A percentile compares a stretch with the other conserved stretches of the same genome.
Conservation (phyloP, 768 basidiomycete species). For the Multifurca ochricompacta region DNA sequence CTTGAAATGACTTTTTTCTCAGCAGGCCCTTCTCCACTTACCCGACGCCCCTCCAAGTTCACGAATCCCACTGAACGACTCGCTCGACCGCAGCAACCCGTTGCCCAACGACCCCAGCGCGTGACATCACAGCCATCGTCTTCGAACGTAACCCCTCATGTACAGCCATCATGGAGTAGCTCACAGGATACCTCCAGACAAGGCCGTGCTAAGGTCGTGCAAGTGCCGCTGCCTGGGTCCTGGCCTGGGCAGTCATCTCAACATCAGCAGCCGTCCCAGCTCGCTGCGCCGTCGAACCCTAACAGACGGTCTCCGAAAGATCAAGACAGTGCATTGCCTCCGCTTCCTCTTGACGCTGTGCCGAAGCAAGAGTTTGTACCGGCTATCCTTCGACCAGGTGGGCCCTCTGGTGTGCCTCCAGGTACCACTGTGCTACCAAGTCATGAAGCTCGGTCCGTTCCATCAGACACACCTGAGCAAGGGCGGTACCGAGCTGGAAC, state of each 20-base stretch:
- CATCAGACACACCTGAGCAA: neutral
- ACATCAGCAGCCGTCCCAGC: neutral
- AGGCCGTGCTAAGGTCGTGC: neutral
- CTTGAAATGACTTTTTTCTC: conserved; percentile 93
- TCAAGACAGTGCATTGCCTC: conserved; percentile 4
- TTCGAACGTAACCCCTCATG: neutral
- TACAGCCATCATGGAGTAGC: neutral
- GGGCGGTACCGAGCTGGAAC: neutral
- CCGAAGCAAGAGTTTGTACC: conserved; percentile 11
- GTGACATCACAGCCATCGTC: neutral
- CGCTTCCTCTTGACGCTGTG: neutral
- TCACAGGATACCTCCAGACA: conserved; percentile 2
- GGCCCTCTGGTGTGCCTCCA: conserved; percentile 11
- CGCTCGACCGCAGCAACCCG: conserved; percentile 4
- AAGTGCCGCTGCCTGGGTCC: conserved; percentile 6
- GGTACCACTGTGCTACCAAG: neutral
- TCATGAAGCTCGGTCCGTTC: neutral
- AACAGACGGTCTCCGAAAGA: conserved; percentile 1
- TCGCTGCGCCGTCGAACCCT: neutral
- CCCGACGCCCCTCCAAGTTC: conserved; percentile 28
- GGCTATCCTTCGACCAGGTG: conserved; percentile 12
- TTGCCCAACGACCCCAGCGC: neutral
- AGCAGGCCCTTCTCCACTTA: conserved; percentile 45
- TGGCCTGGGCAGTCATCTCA: conserved; percentile 9
- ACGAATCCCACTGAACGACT: conserved; percentile 16